Conservation (phyloP, 805 yeast species). For the Candida ortonii region DNA sequence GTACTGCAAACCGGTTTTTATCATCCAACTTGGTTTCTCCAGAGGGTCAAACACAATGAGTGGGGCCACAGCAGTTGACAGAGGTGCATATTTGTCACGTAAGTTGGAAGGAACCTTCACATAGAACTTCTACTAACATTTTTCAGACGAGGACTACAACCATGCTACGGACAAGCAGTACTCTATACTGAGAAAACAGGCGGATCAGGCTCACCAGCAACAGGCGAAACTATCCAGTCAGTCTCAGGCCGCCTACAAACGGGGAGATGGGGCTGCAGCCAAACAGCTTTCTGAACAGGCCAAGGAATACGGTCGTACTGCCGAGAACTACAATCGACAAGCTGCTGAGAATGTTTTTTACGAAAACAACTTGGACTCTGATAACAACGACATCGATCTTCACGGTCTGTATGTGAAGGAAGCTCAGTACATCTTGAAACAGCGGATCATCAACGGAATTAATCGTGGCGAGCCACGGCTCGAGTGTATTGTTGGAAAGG, state of each 20-base stretch:
- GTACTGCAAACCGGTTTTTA: neutral
- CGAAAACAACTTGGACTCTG: constrained; percentile 86
- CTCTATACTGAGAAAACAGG: constrained; percentile 58
- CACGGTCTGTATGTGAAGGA: constrained; percentile 92
- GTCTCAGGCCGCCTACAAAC: constrained; percentile 74
- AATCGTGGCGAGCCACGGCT: constrained; percentile 58
- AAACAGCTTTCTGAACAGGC: constrained; percentile 69
- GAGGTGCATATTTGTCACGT: constrained; percentile 29
- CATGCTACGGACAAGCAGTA: constrained; percentile 71
- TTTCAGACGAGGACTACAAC: constrained; percentile 51
- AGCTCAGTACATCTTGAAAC: constrained; percentile 73
- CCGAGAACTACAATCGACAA: constrained; percentile 65
- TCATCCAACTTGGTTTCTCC: no score
- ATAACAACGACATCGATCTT: constrained; percentile 80
- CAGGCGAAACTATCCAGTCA: constrained; percentile 54
- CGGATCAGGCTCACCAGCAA: constrained; percentile 62
- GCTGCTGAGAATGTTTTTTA: constrained; percentile 91
- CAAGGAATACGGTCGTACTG: constrained; percentile 54
- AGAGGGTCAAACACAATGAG: constrained; percentile 23
- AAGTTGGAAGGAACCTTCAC: constrained; percentile 8
- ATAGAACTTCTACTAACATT: neutral
- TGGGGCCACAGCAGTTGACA: constrained; percentile 21
- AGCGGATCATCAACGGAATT: constrained; percentile 65
- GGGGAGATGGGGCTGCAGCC: constrained; percentile 73
- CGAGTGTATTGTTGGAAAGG: constrained; percentile 90